Conservation (phyloP, 2,329 filamentous ascomycete species). For the Aspergillus fijiensis region DNA sequence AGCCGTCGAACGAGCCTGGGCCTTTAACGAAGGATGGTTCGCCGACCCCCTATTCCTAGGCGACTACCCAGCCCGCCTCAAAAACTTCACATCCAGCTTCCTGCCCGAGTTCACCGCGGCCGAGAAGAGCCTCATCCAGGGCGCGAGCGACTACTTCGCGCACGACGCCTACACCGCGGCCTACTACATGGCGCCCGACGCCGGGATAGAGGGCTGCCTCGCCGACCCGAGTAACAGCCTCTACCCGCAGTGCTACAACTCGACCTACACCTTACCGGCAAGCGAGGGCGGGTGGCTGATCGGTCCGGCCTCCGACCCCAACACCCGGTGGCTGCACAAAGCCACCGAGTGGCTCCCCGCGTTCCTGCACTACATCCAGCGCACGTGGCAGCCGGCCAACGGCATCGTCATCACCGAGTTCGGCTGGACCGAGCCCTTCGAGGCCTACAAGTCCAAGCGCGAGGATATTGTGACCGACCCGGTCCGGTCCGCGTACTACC, state of each 20-base stretch:
- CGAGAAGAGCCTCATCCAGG: neutral
- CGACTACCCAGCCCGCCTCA: neutral
- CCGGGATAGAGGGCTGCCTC: neutral
- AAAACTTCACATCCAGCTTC: neutral
- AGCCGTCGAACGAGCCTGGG: conserved; percentile 2
- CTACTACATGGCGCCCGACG: conserved; percentile 1
- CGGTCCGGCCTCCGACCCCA: neutral
- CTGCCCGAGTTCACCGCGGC: neutral
- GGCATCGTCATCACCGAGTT: conserved; percentile 1
- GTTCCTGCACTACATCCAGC: neutral
- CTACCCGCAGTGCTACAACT: neutral
- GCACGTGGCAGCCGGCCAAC: neutral
- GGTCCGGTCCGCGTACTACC: neutral
- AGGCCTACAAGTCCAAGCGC: neutral
- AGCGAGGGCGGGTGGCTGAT: conserved; percentile 3
- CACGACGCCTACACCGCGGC: conserved; percentile 2
- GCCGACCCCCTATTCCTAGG: neutral
- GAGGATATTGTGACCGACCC: neutral
- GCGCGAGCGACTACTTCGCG: conserved; percentile 1
- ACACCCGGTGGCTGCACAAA: neutral
- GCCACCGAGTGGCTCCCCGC: neutral
- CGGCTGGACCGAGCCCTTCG: neutral
- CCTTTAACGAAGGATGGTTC: conserved; percentile 6
- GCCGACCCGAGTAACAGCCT: neutral
- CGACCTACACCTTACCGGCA: neutral